A percentile compares a stretch with the other conserved stretches of the same genome.
phyloP scores from a whole-genome alignment of 352 stramenopile genomes.

The Discostella stelligera region DNA sequence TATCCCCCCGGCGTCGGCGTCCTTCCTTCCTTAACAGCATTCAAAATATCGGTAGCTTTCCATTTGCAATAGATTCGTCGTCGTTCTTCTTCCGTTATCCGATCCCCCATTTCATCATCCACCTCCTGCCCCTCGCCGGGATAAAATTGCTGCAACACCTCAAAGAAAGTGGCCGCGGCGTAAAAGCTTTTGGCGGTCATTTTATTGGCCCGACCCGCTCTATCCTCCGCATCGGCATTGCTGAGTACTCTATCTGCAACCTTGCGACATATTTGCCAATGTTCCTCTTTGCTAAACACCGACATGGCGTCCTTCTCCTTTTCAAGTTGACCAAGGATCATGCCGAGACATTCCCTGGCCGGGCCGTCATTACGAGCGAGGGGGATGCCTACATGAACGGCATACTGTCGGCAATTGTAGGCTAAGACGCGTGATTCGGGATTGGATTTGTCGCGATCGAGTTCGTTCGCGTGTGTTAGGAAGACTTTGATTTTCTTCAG shows the following conservation, averaged over 20 bases:
- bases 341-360: conserved; percentile 87
- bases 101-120: conserved; percentile 87
- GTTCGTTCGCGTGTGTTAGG: conserved; percentile 91
- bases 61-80: conserved; percentile 91
- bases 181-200: conserved; percentile 95
- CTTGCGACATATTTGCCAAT: conserved; percentile 81
- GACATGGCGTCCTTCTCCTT: conserved; percentile 88
- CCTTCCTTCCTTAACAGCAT: conserved; percentile 91
- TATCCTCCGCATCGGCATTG: conserved; percentile 92
- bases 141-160: conserved; percentile 95
- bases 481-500: conserved; percentile 93
- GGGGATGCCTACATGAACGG: conserved; percentile 80
- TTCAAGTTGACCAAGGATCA: conserved; percentile 90
- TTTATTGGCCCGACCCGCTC: conserved; percentile 87
- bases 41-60: conserved; percentile 94
- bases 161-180: conserved; percentile 93
- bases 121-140: conserved; percentile 81
- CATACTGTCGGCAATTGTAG: conserved; percentile 89
- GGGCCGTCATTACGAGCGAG: conserved; percentile 81
- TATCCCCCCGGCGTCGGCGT: conserved; percentile 84
- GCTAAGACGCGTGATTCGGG: conserved; percentile 92
- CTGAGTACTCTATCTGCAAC: conserved; percentile 89
- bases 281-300: conserved; percentile 89
- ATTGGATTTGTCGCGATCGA: conserved; percentile 88
- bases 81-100: conserved; percentile 87